Percentiles rank a stretch among this genome's conserved stretches.
phyloP scores from a whole-genome alignment of 2,329 filamentous ascomycete genomes.

The Claviceps paspali region DNA sequence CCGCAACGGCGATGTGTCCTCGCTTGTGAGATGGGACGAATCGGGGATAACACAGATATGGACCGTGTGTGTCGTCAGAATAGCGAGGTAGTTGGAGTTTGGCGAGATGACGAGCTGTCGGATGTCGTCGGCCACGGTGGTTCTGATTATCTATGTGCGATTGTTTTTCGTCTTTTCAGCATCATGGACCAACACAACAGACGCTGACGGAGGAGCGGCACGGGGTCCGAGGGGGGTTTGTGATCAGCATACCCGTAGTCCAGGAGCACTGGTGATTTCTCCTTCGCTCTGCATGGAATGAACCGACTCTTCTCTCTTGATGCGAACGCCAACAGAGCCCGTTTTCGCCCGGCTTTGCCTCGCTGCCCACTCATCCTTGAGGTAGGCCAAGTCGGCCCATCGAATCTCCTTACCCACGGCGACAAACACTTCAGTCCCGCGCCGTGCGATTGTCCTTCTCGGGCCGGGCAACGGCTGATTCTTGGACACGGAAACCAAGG shows the following conservation, averaged over 20 bases:
- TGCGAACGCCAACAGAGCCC: slow-evolving; percentile 17
- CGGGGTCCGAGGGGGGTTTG: too few species aligned
- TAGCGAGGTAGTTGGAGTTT: slow-evolving; percentile 64
- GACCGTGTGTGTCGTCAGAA: slow-evolving; percentile 75
- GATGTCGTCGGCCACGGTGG: slow-evolving; percentile 67
- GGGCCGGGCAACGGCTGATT: slow-evolving; percentile 32
- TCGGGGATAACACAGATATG: slow-evolving; percentile 81
- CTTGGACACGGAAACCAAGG: slow-evolving; percentile 23
- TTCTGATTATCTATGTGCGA: slow-evolving; percentile 49
- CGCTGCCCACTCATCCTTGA: slow-evolving; percentile 47
- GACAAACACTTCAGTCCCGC: slow-evolving; percentile 78
- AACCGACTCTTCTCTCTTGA: slow-evolving; percentile 34
- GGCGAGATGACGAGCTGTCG: slow-evolving; percentile 76
- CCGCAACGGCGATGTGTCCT: slow-evolving; percentile 54
- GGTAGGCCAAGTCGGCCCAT: slow-evolving; percentile 70
- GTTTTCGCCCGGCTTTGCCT: slow-evolving; percentile 16
- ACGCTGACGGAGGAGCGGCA: too few species aligned
- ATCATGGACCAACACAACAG: not conserved
- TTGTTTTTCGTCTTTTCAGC: not conserved
- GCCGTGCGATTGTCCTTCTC: slow-evolving; percentile 55
- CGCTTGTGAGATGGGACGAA: slow-evolving; percentile 54
- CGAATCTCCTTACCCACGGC: slow-evolving; percentile 80
- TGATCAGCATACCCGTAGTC: slow-evolving; percentile 23
- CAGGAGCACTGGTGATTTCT: slow-evolving; percentile 13
- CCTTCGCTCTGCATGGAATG: slow-evolving; percentile 20